Percentiles rank a stretch among this genome's conserved stretches.
phyloP scores from a whole-genome alignment of 2,329 filamentous ascomycete genomes.

The Diaporthe vexans region DNA sequence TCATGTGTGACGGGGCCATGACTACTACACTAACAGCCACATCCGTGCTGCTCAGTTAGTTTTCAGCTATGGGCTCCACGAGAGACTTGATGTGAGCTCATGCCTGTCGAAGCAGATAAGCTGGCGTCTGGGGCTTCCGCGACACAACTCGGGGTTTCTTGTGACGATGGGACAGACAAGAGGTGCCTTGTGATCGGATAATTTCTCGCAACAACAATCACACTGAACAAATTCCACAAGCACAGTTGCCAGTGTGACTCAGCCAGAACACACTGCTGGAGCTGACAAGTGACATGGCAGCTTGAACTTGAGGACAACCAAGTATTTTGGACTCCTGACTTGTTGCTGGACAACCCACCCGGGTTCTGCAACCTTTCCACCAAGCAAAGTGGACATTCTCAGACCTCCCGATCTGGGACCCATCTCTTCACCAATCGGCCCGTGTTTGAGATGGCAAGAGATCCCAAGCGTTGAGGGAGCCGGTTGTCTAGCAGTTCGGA shows the following conservation, averaged over 20 bases:
- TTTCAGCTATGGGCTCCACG: not conserved
- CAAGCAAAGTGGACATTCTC: too few relatives aligned
- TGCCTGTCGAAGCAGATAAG: not conserved
- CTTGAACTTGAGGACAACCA: too few relatives aligned
- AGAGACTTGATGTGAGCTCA: not conserved
- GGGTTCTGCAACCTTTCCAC: not conserved
- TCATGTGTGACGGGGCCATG: not conserved
- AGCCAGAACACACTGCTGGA: too few relatives aligned
- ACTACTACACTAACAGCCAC: not conserved
- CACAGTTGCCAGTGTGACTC: too few relatives aligned
- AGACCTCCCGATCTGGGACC: not conserved
- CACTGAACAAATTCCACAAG: not conserved
- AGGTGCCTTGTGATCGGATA: not conserved
- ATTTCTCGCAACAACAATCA: not conserved
- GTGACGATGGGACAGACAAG: not conserved
- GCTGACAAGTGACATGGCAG: too few relatives aligned
- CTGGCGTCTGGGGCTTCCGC: not conserved
- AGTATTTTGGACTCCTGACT: not conserved
- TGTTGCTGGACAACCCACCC: not conserved
- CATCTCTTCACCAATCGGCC: not conserved
- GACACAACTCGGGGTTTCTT: not conserved
- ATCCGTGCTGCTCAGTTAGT: not conserved
- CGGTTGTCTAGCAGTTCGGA: not conserved
- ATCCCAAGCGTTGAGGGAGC: not conserved
- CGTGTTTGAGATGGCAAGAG: not conserved